These are phyloP conservation scores for Rubia yunnanensis DNA, from an alignment of 257 asterid genomes.

Conservation along the genomic window DNA sequence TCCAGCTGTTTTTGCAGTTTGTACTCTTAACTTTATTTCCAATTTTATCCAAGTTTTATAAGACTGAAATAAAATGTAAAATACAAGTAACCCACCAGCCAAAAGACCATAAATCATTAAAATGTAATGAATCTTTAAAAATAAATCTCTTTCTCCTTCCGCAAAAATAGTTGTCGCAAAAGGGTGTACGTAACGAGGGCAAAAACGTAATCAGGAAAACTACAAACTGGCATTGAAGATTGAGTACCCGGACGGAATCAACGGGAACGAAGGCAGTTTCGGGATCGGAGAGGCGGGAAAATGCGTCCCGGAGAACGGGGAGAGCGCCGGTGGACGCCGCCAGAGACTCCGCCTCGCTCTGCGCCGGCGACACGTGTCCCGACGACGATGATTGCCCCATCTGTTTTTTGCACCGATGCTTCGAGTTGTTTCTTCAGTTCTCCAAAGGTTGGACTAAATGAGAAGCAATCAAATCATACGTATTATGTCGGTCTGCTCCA, in stretches of 20 bases:
- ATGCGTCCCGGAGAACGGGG: constrained; percentile 50
- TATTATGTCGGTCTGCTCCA: too few relatives aligned
- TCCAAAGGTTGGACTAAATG: background rate
- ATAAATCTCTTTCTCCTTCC: too few relatives aligned
- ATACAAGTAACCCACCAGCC: too few relatives aligned
- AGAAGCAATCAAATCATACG: background rate
- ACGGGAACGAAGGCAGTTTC: constrained; percentile 50
- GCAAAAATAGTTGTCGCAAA: too few relatives aligned
- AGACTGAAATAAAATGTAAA: too few relatives aligned
- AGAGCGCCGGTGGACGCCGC: constrained; percentile 91
- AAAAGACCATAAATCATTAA: too few relatives aligned
- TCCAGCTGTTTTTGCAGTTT: too few relatives aligned
- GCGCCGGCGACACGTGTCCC: constrained; percentile 49
- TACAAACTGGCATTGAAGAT: background rate
- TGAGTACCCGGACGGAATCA: constrained; percentile 52
- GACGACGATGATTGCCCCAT: constrained; percentile 89
- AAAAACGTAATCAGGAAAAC: background rate
- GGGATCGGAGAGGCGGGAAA: constrained; percentile 63
- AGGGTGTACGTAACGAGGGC: background rate
- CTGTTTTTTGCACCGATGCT: background rate
- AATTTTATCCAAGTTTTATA: too few relatives aligned
- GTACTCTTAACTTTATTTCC: too few relatives aligned
- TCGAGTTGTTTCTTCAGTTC: background rate
- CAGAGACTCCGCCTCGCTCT: constrained; percentile 57
- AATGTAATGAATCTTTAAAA: too few relatives aligned